Percentiles rank a stretch among this genome's conserved stretches.
phyloP scores from a whole-genome alignment of 2,329 filamentous ascomycete species.

The Pseudocercospora crystallina region DNA sequence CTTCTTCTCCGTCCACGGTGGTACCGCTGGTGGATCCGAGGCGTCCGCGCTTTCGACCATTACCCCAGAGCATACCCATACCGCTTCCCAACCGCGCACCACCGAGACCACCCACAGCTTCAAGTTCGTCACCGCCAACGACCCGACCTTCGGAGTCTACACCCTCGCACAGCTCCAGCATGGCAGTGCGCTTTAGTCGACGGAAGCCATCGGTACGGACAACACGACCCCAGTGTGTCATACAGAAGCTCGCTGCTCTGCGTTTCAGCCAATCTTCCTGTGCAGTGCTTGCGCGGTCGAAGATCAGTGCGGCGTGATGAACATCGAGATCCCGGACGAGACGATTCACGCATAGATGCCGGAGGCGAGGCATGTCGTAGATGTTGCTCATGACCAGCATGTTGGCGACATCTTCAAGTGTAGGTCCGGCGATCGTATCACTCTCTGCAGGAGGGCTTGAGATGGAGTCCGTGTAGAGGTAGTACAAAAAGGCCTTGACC shows the following conservation, averaged over 20 bases:
- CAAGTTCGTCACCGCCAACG: constrained; percentile 80
- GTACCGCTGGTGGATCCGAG: constrained; percentile 43
- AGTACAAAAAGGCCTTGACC: constrained; percentile 92
- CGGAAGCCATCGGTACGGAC: constrained; percentile 88
- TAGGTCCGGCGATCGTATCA: constrained; percentile 45
- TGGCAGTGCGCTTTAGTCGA: constrained; percentile 70
- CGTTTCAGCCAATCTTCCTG: constrained; percentile 92
- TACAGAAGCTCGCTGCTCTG: constrained; percentile 81
- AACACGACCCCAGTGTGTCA: constrained; percentile 91
- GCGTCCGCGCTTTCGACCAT: constrained; percentile 46
- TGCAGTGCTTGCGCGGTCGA: constrained; percentile 88
- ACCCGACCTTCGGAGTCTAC: constrained; percentile 91
- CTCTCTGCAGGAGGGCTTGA: constrained; percentile 33
- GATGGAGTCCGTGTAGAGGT: constrained; percentile 95
- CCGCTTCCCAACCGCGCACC: constrained; percentile 48
- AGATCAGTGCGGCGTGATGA: constrained; percentile 91
- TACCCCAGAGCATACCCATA: constrained; percentile 32
- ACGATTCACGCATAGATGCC: constrained; percentile 85
- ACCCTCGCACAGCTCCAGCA: constrained; percentile 91
- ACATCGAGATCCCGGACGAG: constrained; percentile 89
- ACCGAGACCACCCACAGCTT: constrained; percentile 57
- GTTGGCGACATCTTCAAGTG: constrained; percentile 81
- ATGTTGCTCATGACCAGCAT: constrained; percentile 97
- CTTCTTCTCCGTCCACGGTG: constrained; percentile 43
- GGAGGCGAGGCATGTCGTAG: constrained; percentile 92